Evolutionary conservation across 306 rosid genomes (phyloP).

Genomic region (Vigna radiata): DNA sequence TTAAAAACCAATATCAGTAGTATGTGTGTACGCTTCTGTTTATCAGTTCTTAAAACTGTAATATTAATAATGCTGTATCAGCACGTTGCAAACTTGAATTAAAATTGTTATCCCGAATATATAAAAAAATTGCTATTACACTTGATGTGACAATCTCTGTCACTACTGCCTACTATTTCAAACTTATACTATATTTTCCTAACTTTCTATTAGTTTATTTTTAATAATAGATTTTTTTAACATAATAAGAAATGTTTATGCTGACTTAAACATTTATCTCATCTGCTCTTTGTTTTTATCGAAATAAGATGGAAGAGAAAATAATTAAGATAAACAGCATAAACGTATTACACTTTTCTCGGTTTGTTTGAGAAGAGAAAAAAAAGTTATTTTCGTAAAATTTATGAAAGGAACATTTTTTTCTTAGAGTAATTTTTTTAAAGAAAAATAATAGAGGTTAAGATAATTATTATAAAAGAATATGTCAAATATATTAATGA

Average conservation of each 20-base stretch:
- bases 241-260: neutral
- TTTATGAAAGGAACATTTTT: too few relatives aligned
- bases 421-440: too few relatives aligned
- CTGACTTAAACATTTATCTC: neutral
- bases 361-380: neutral
- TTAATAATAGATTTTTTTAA: neutral
- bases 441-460: too few relatives aligned
- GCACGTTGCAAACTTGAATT: neutral
- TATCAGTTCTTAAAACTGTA: neutral
- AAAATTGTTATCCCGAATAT: neutral
- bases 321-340: too few relatives aligned
- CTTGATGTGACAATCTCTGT: conserved; percentile 15
- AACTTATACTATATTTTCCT: neutral
- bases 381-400: neutral
- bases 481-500: too few relatives aligned
- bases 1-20: neutral
- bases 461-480: too few relatives aligned
- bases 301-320: too few relatives aligned
- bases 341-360: too few relatives aligned
- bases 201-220: neutral
- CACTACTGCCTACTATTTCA: neutral
- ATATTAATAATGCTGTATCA: neutral
- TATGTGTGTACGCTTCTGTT: neutral
- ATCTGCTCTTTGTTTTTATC: too few relatives aligned
- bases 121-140: neutral